Evolutionary conservation across 352 stramenopile genomes (phyloP).

Genomic region (Globisporangium okanoganense): DNA sequence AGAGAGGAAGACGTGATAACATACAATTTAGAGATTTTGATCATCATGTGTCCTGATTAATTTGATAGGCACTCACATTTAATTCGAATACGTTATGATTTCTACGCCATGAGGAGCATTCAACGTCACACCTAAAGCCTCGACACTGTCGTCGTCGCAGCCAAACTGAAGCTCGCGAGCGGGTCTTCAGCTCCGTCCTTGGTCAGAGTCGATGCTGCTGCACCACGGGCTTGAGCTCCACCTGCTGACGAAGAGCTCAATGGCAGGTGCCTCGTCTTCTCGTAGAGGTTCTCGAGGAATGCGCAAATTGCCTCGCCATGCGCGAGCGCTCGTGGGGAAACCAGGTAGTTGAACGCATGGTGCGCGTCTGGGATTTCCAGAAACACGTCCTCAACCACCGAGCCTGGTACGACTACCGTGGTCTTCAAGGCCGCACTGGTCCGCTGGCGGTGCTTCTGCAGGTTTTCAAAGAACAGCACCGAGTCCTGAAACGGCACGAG

Average conservation of each 20-base stretch:
- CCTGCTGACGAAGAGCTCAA: constrained; percentile 12
- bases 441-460: constrained; percentile 31
- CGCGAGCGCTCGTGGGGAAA: constrained; percentile 49
- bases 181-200: background rate
- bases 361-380: constrained; percentile 43
- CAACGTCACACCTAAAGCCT: background rate
- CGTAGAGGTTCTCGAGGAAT: constrained; percentile 53
- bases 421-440: constrained; percentile 4
- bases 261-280: constrained; percentile 35
- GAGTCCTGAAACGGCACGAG: constrained; percentile 55
- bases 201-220: background rate
- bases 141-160: background rate
- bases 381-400: constrained; percentile 49
- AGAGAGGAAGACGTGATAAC: no score
- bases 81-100: no score
- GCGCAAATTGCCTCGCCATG: constrained; percentile 48
- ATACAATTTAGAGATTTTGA: no score
- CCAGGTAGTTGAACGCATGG: constrained; percentile 63
- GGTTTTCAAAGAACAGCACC: constrained; percentile 48
- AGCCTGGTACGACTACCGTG: constrained; percentile 8
- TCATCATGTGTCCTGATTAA: no score
- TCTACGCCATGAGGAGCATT: no score
- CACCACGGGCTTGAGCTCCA: background rate
- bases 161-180: background rate
- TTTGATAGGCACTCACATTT: no score